A percentile compares a stretch with the other conserved stretches of the same genome.
phyloP scores from a whole-genome alignment of 495 filamentous ascomycete species.

The Penicillium bialowiezense region DNA sequence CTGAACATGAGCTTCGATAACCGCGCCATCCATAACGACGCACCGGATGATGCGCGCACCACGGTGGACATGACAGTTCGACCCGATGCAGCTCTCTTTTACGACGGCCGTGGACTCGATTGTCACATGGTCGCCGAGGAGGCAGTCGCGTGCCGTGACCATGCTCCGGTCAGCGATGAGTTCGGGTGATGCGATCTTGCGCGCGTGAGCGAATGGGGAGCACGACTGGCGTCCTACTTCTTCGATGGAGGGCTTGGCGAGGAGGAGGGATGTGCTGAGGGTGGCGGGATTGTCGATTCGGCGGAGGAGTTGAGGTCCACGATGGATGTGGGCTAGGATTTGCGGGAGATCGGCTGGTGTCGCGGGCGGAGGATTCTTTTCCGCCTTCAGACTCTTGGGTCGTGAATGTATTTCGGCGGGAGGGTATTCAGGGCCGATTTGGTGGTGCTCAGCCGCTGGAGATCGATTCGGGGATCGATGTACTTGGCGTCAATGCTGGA shows the following conservation, averaged over 20 bases:
- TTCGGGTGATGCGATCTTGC: slow-evolving; percentile 77
- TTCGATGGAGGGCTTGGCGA: slow-evolving; percentile 77
- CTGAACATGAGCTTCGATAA: slow-evolving; percentile 70
- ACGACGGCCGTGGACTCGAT: slow-evolving; percentile 77
- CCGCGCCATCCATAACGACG: slow-evolving; percentile 84
- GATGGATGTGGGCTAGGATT: slow-evolving; percentile 74
- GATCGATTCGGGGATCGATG: slow-evolving; percentile 58
- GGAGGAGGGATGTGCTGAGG: slow-evolving; percentile 74
- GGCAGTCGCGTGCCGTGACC: slow-evolving; percentile 69
- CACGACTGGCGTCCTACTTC: slow-evolving; percentile 53
- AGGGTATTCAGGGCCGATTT: slow-evolving; percentile 16
- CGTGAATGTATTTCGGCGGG: slow-evolving; percentile 33
- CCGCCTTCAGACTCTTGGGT: slow-evolving; percentile 22
- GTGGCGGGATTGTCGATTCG: slow-evolving; percentile 83
- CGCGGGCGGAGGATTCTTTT: slow-evolving; percentile 1
- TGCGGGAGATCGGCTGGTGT: slow-evolving; percentile 49
- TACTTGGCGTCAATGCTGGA: slow-evolving; percentile 37
- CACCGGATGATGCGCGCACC: slow-evolving; percentile 76
- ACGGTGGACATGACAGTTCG: slow-evolving; percentile 74
- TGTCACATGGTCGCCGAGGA: slow-evolving; percentile 81
- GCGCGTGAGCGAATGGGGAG: slow-evolving; percentile 67
- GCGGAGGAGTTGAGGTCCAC: slow-evolving; percentile 62
- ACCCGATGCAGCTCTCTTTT: slow-evolving; percentile 83
- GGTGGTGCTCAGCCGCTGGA: slow-evolving; percentile 59
- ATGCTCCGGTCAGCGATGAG: slow-evolving; percentile 70